Conservation (phyloP, 2,329 filamentous ascomycete species). For the Orbilia javanica region DNA sequence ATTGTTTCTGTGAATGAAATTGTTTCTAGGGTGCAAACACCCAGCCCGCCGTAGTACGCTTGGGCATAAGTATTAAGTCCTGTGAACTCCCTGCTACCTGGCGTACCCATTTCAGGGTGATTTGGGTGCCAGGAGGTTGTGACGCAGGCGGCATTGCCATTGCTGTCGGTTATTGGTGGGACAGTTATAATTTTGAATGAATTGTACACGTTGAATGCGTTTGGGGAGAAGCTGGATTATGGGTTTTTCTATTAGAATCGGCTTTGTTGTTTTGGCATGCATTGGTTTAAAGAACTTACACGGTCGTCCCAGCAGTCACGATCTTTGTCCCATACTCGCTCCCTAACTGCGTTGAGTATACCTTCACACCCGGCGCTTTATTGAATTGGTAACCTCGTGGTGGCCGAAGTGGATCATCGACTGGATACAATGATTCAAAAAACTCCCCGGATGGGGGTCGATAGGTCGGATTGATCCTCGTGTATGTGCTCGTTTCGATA, state of each 20-base stretch:
- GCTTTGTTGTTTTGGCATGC: not conserved
- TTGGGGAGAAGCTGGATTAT: slow-evolving; percentile 24
- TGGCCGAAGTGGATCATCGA: slow-evolving; percentile 3
- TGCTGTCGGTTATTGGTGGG: slow-evolving; percentile 16
- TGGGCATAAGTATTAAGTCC: slow-evolving; percentile 25
- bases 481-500: not conserved
- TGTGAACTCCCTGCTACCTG: slow-evolving; percentile 9
- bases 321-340: slow-evolving; percentile 8
- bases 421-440: not conserved
- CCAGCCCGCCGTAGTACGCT: slow-evolving; percentile 20
- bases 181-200: slow-evolving; percentile 24
- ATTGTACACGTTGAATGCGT: slow-evolving; percentile 24
- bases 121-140: slow-evolving; percentile 3
- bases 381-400: not conserved
- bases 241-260: not conserved
- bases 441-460: not conserved
- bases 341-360: not conserved
- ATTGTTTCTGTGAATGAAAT: slow-evolving; percentile 6
- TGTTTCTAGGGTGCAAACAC: not conserved
- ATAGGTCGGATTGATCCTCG: slow-evolving; percentile 3
- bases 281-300: slow-evolving; percentile 7
- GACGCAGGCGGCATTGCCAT: slow-evolving; percentile 16
- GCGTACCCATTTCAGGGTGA: not conserved
- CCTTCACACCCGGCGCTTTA: slow-evolving; percentile 13
- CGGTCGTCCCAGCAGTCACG: slow-evolving; percentile 19